These are phyloP conservation scores for Phytophthora tentaculata DNA, from an alignment of 352 stramenopile species.

Conservation along the genomic window DNA sequence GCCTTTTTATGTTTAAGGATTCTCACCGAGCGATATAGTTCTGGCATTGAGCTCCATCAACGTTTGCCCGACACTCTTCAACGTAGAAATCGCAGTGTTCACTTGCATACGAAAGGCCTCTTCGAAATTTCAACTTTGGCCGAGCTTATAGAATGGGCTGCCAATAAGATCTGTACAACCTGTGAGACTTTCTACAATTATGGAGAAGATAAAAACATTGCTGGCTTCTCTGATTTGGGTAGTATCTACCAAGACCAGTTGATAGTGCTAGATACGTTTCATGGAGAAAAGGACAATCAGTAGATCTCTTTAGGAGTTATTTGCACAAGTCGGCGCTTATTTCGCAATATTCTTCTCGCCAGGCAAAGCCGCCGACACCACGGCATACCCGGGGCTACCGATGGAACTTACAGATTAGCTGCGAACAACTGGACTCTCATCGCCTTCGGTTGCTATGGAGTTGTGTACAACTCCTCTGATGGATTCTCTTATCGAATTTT, in stretches of 20 bases:
- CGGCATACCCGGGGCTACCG: background rate
- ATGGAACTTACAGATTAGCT: background rate
- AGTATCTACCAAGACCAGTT: background rate
- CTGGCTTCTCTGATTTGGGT: background rate
- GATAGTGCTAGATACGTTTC: too few species aligned
- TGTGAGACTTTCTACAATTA: background rate
- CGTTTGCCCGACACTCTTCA: background rate
- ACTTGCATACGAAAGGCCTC: background rate
- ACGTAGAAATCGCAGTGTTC: background rate
- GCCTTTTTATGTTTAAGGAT: background rate
- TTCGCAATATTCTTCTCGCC: background rate
- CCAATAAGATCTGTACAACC: slow-evolving; percentile 1
- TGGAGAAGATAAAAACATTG: background rate
- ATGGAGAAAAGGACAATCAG: background rate
- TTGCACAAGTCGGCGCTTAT: background rate
- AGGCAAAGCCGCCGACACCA: background rate
- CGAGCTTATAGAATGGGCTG: background rate
- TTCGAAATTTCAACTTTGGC: background rate
- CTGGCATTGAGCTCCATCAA: background rate
- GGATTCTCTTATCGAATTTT: background rate
- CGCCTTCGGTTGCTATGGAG: background rate
- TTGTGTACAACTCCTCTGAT: background rate
- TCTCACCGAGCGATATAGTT: background rate
- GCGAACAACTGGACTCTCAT: background rate
- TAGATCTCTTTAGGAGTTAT: background rate